These are phyloP conservation scores for Ceratobasidium sp. DNA, from an alignment of 1,284 basidiomycete genomes.

Conservation along the genomic window DNA sequence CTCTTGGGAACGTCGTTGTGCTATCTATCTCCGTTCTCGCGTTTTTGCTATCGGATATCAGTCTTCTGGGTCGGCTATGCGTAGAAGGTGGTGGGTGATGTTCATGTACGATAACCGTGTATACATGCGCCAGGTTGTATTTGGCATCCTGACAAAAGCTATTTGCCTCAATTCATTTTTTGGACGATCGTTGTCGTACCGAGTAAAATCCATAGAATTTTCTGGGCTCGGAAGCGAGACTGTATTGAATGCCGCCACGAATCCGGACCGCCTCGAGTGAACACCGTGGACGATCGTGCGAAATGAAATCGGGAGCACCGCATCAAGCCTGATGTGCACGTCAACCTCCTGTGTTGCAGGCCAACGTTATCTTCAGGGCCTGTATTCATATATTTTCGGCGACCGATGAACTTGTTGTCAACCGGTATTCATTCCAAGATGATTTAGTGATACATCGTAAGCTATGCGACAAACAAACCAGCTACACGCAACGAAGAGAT, in stretches of 20 bases:
- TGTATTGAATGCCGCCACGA: too few species aligned
- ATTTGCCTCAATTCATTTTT: not conserved
- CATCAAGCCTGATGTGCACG: conserved; percentile 7
- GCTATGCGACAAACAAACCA: not conserved
- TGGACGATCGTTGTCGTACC: conserved; percentile 1
- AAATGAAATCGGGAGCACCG: not conserved
- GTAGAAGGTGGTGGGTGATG: not conserved
- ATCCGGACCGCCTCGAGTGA: not conserved
- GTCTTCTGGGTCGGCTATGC: not conserved
- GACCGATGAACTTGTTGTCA: not conserved
- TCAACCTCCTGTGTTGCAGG: not conserved
- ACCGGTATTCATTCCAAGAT: conserved; percentile 21
- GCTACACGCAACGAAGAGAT: conserved; percentile 6
- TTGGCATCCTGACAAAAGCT: conserved; percentile 3
- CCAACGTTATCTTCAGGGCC: not conserved
- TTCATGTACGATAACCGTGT: conserved; percentile 7
- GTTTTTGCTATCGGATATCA: conserved; percentile 12
- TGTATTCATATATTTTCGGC: not conserved
- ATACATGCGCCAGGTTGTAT: conserved; percentile 16
- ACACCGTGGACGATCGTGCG: not conserved
- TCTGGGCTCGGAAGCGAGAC: not conserved
- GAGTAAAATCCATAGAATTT: not conserved
- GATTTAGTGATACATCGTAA: conserved; percentile 32
- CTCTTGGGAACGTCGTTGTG: not conserved
- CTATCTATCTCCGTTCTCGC: not conserved